phyloP scores from a whole-genome alignment of 768 basidiomycete genomes.

The Suillus ampliporus region DNA sequence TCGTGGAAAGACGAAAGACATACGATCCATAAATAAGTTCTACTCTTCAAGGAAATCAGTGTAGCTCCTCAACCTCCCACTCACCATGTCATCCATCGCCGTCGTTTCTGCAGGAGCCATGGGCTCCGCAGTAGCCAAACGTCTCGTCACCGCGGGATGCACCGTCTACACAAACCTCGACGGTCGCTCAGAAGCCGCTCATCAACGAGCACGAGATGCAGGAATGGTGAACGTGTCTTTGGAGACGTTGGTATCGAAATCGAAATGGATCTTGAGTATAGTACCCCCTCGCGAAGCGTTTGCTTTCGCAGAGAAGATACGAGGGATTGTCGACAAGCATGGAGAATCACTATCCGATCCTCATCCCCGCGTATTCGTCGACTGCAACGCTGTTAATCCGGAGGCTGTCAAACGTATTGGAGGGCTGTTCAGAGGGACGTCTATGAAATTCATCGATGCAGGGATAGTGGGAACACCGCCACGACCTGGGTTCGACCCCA shows the following conservation, averaged over 20 bases:
- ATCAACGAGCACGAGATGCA: constrained; percentile 50
- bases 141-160: constrained; percentile 49
- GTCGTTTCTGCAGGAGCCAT: constrained; percentile 62
- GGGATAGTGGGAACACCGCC: constrained; percentile 63
- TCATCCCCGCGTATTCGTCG: constrained; percentile 44
- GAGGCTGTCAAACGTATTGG: constrained; percentile 51
- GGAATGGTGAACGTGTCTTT: constrained; percentile 51
- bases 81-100: constrained; percentile 40
- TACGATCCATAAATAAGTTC: background rate
- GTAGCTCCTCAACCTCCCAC: background rate
- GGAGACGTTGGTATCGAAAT: constrained; percentile 33
- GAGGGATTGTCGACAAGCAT: background rate
- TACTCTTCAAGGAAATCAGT: background rate
- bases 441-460: constrained; percentile 53
- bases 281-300: constrained; percentile 56
- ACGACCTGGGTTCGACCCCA: constrained; percentile 49
- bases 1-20: background rate
- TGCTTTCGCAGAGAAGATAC: constrained; percentile 42
- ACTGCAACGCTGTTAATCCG: constrained; percentile 64
- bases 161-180: constrained; percentile 58
- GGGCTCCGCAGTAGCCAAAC: constrained; percentile 56
- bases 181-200: constrained; percentile 53
- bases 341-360: background rate
- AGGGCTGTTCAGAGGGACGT: constrained; percentile 41
- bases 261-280: constrained; percentile 56